These are phyloP conservation scores for Cruciata laevipes DNA, from an alignment of 257 asterid genomes.

Conservation along the genomic window DNA sequence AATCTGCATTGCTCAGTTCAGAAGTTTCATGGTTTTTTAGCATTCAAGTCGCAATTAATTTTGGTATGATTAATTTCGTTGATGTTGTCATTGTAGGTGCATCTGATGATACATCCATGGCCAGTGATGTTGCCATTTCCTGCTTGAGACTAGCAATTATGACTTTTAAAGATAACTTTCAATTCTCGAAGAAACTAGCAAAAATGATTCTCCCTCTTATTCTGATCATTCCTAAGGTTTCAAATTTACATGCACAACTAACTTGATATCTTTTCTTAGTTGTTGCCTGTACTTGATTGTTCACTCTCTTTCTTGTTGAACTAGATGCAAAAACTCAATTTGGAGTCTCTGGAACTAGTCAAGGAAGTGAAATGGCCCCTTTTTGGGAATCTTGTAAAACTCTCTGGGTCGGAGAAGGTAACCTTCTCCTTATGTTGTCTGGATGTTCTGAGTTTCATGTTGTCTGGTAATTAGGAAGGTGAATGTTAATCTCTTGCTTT, in stretches of 20 bases:
- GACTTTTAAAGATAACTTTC: conserved; percentile 46
- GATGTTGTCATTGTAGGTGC: conserved; percentile 46
- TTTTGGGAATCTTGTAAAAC: conserved; percentile 41
- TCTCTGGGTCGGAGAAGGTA: conserved; percentile 53
- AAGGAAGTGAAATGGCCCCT: conserved; percentile 70
- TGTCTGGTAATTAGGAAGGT: background rate
- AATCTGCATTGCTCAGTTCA: background rate
- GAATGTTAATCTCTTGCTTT: background rate
- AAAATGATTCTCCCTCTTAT: conserved; percentile 60
- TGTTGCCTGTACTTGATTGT: conserved; percentile 18
- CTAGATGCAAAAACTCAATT: conserved; percentile 59
- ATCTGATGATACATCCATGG: conserved; percentile 31
- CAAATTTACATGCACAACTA: background rate
- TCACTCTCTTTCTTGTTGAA: conserved; percentile 6
- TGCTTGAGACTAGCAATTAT: conserved; percentile 52
- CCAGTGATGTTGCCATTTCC: conserved; percentile 39
- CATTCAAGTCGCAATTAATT: background rate
- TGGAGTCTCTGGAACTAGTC: conserved; percentile 72
- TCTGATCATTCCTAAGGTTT: conserved; percentile 68
- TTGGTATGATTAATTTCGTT: background rate
- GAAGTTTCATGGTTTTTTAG: background rate
- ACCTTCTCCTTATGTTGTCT: conserved; percentile 6
- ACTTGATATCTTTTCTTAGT: conserved; percentile 3
- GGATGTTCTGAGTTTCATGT: background rate
- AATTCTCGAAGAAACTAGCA: conserved; percentile 42